phyloP scores from a whole-genome alignment of 2,329 filamentous ascomycete species.

The Alternaria atra region DNA sequence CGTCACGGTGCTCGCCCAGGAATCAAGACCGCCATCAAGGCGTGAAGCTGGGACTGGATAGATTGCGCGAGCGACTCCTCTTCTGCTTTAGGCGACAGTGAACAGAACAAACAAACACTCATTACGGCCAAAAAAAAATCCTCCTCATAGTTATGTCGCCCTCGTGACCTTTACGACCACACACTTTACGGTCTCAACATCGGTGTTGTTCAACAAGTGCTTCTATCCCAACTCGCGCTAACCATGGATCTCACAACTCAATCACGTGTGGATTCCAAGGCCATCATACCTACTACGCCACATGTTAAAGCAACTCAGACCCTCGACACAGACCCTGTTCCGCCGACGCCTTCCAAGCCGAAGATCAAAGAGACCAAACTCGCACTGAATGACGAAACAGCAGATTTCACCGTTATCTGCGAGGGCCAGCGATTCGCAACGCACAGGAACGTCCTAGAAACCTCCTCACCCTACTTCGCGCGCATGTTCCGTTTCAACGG shows the following conservation, averaged over 20 bases:
- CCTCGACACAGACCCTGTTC: background rate
- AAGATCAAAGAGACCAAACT: background rate
- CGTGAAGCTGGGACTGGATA: background rate
- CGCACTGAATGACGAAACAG: constrained; percentile 4
- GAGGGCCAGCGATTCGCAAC: background rate
- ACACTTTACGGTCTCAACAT: background rate
- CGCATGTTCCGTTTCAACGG: constrained; percentile 19
- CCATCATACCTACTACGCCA: constrained; percentile 1
- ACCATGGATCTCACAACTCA: background rate
- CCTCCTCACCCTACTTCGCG: constrained; percentile 12
- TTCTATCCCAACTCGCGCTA: background rate
- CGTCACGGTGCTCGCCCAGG: background rate
- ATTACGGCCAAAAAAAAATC: background rate
- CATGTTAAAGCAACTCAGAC: background rate
- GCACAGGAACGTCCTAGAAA: constrained; percentile 7
- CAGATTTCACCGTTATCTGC: constrained; percentile 18
- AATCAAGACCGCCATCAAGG: background rate
- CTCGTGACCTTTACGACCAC: background rate
- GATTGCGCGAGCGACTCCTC: background rate
- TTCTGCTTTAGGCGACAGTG: background rate
- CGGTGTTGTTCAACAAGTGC: background rate
- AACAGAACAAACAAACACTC: background rate
- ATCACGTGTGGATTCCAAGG: background rate
- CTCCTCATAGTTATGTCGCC: background rate
- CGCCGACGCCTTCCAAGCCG: constrained; percentile 7